phyloP scores from a whole-genome alignment of 2,329 filamentous ascomycete species.

The Fusarium sp. region DNA sequence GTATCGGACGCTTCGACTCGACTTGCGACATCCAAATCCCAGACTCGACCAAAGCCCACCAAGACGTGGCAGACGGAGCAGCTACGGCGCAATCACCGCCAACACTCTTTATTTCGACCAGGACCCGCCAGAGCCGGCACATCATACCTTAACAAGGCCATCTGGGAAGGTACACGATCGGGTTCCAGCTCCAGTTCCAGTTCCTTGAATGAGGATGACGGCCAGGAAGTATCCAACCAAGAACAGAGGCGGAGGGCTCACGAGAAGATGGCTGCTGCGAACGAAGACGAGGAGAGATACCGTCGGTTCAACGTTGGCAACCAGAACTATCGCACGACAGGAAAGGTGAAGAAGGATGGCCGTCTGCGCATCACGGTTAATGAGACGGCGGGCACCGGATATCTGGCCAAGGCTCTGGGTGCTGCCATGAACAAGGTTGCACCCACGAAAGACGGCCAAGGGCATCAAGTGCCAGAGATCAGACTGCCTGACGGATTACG shows the following conservation, averaged over 20 bases:
- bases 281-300: slow-evolving; percentile 43
- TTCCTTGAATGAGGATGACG: slow-evolving; percentile 22
- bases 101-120: slow-evolving; percentile 29
- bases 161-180: slow-evolving; percentile 26
- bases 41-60: slow-evolving; percentile 28
- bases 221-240: not conserved
- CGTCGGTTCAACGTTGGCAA: slow-evolving; percentile 69
- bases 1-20: not conserved
- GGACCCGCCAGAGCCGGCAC: slow-evolving; percentile 36
- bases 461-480: slow-evolving; percentile 11
- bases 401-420: slow-evolving; percentile 79
- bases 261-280: slow-evolving; percentile 5
- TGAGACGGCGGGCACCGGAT: slow-evolving; percentile 76
- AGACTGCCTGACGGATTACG: slow-evolving; percentile 27
- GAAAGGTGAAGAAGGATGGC: slow-evolving; percentile 76
- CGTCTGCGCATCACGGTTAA: slow-evolving; percentile 79
- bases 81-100: slow-evolving; percentile 14
- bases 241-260: slow-evolving; percentile 6
- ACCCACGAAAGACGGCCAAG: slow-evolving; percentile 14
- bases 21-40: slow-evolving; percentile 7
- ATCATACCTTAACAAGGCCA: slow-evolving; percentile 37
- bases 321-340: slow-evolving; percentile 73
- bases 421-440: slow-evolving; percentile 63
- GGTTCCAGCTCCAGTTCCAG: slow-evolving; percentile 21
- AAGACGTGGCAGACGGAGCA: slow-evolving; percentile 39